Evolutionary conservation across 306 rosid species (phyloP), one percentile per base, ranked within the genome.

Genomic region (Vachellia collinsii): DNA sequence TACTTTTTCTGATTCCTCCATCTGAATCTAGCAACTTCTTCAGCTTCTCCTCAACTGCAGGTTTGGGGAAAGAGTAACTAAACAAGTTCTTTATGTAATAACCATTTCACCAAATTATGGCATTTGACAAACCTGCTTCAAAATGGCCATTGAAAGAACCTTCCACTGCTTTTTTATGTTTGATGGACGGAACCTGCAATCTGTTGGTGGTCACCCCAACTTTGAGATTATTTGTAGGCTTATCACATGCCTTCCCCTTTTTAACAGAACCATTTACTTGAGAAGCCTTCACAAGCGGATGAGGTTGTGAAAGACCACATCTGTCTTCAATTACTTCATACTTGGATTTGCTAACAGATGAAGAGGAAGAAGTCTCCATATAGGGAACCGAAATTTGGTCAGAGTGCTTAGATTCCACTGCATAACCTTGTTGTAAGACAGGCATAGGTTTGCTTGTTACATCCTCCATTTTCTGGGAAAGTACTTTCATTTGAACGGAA

Each of bases 21-120:
- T 91, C 89, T 76, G 80, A 83, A 89, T 96, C 99, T 86, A 96
- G 83, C 87, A 96, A 83, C 86, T 93, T 97, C 20, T 89, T 93
- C 83, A 96, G 99, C 84, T 92, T 96, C 89, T 85, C 98, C 85
- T 96, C 94, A 78, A 96, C 99, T 96, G 92, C 87, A 89, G 85
- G 77, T 67, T 83, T 72, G 47, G 47, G 76, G 85, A 80, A 81
- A 50, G 70, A 83, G 63, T 62, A 79, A 79, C 87, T 72, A 46
- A 79, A 75, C 62, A 72, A 23, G 80, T 50, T 82, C 64, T 67
- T 56, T 13, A 53, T 20, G 20, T 53, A 85, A 71, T 69, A 77
- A 29, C 47, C 70, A 76, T 69, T 75, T 58, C 41, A 73, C 59
- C 48, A 50, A 63, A 75, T 58, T 61, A 82, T 82, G 85, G 36